Percentiles rank a stretch among this genome's conserved stretches.
Evolutionary conservation across 202 grass and related monocot species (phyloP).

Genomic region (Setaria viridis): DNA sequence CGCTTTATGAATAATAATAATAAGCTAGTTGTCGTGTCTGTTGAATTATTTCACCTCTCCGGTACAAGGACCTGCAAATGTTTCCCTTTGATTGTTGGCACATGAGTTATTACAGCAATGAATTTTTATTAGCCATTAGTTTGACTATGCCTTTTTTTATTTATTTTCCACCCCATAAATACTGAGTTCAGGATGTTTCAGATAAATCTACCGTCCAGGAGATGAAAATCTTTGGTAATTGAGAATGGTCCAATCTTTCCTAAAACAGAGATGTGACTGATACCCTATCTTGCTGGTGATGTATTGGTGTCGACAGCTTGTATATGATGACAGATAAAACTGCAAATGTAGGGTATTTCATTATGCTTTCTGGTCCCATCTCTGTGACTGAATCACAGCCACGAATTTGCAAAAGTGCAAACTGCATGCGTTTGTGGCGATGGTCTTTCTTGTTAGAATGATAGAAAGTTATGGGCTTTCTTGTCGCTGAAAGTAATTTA

Average conservation of each 20-base stretch:
- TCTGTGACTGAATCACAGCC: background rate
- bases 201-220: conserved; percentile 12
- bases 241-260: conserved; percentile 13
- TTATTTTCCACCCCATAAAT: conserved; percentile 6
- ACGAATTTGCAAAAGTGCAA: conserved; percentile 25
- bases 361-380: conserved; percentile 13
- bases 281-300: background rate
- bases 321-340: background rate
- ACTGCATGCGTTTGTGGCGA: background rate
- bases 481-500: background rate
- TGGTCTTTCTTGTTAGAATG: background rate
- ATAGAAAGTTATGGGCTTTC: background rate
- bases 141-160: conserved; percentile 9
- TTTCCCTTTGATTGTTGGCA: conserved; percentile 15
- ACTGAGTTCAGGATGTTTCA: background rate
- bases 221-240: conserved; percentile 15
- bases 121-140: conserved; percentile 24
- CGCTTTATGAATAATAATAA: conserved; percentile 49
- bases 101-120: conserved; percentile 26
- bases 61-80: background rate
- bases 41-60: conserved; percentile 20
- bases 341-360: background rate
- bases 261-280: background rate
- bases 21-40: conserved; percentile 9
- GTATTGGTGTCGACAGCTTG: background rate